Conservation (phyloP, 306 rosid genomes). For the Quercus robur region DNA sequence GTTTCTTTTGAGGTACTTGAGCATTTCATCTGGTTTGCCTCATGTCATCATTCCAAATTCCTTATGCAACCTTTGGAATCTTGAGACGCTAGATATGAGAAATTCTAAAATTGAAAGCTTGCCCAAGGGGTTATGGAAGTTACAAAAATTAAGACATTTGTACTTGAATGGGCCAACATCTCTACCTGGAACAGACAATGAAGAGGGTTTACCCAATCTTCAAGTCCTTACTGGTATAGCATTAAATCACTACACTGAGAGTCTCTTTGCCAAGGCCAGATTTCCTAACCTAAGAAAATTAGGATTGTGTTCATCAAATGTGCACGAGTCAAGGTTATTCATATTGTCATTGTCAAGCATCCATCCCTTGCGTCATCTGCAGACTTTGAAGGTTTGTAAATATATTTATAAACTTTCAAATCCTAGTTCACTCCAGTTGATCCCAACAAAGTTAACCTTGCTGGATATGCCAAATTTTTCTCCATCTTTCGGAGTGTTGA, state of each 20-base stretch:
- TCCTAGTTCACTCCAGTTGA: background rate
- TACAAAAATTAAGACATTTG: background rate
- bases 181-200: too few species aligned
- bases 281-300: constrained; percentile 15
- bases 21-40: rapidly evolving
- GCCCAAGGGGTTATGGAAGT: background rate
- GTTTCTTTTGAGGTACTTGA: background rate
- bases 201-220: background rate
- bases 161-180: too few species aligned
- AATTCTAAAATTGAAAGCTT: rapidly evolving
- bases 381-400: background rate
- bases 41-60: too few species aligned
- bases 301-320: background rate
- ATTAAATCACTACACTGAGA: background rate
- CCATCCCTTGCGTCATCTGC: background rate
- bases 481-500: background rate
- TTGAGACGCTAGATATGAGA: background rate
- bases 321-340: background rate
- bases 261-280: background rate
- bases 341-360: background rate
- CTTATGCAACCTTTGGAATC: background rate
- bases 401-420: background rate
- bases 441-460: background rate
- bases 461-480: background rate
- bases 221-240: constrained; percentile 3